A percentile compares a stretch with the other conserved stretches of the same genome.
Evolutionary conservation across 208 protist genomes (phyloP).

Genomic region (Leishmania mexicana): DNA sequence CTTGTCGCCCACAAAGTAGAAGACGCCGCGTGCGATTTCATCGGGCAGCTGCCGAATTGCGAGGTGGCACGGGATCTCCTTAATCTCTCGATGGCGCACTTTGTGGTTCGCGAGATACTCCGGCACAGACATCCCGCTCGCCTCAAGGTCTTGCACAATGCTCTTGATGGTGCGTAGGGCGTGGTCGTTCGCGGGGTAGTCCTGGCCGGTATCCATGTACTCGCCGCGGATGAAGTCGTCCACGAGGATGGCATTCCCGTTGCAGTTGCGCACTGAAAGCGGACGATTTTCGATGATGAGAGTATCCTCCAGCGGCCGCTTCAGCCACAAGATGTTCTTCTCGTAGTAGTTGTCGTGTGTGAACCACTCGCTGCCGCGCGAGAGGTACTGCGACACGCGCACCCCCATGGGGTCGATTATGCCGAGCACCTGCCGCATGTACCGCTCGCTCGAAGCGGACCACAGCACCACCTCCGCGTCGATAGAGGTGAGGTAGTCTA

Average conservation of each 20-base stretch:
- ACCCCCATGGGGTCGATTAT: slow-evolving; percentile 84
- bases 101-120: slow-evolving; percentile 78
- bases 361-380: slow-evolving; percentile 74
- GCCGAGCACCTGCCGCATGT: slow-evolving; percentile 85
- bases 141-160: slow-evolving; percentile 80
- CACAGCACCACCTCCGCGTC: slow-evolving; percentile 92
- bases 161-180: slow-evolving; percentile 69
- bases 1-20: slow-evolving; percentile 89
- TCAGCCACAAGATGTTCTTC: slow-evolving; percentile 88
- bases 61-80: slow-evolving; percentile 87
- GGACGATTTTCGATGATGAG: slow-evolving; percentile 88
- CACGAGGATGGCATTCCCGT: slow-evolving; percentile 86
- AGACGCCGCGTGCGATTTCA: slow-evolving; percentile 85
- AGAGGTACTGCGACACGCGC: slow-evolving; percentile 81
- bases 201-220: slow-evolving; percentile 90
- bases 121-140: slow-evolving; percentile 53
- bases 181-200: slow-evolving; percentile 80
- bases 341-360: slow-evolving; percentile 87
- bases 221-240: slow-evolving; percentile 91
- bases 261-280: slow-evolving; percentile 84
- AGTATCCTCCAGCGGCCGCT: slow-evolving; percentile 77
- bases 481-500: slow-evolving; percentile 86
- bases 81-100: slow-evolving; percentile 57
- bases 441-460: slow-evolving; percentile 84
- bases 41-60: slow-evolving; percentile 86